Base-by-base conservation (phyloP, 306 rosid species). In the Boehmeria nivea region DNA sequence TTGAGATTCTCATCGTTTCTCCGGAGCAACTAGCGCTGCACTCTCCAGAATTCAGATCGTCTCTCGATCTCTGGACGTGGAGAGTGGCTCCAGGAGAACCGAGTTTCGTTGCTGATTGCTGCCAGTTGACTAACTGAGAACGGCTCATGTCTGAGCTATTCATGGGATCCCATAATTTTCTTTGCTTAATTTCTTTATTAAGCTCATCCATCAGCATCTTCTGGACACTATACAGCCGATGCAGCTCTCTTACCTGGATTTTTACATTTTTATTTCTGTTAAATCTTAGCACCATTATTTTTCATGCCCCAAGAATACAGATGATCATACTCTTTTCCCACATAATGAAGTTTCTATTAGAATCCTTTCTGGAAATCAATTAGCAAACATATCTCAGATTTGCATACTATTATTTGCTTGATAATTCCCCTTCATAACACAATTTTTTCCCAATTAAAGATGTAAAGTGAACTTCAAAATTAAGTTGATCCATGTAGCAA, bases 241-340 rank as follows among this genome's bases (percentile, higher is more conserved):
- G 99, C 31, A 91, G 95, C 59, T 91, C 99, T 54, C 72, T 58
- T 36, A 83, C 90, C 99, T 91, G 76, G 65, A 81, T 24, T 48
- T 54, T 60, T 57, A 36, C 36, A 28, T 53, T 59, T 60, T 6
- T n/a, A n/a, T n/a, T n/a, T n/a, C n/a, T n/a, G n/a, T n/a, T n/a
- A n/a, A n/a, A n/a, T n/a, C n/a, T n/a, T n/a, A n/a, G n/a, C n/a
- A n/a, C n/a, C n/a, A n/a, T n/a, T n/a, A n/a, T n/a, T n/a, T n/a
- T n/a, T n/a, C n/a, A n/a, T n/a, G n/a, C n/a, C n/a, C n/a, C n/a
- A n/a, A n/a, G n/a, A n/a, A n/a, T n/a, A n/a, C n/a, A n/a, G n/a
- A n/a, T n/a, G n/a, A n/a, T 33, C 11, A 33, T 33, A 4, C 38
- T 11, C 38, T 33, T 33, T 33, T 11, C 38, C 11, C 5, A 33